Evolutionary conservation across 805 yeast species (phyloP), one percentile per base, ranked within the genome.

Genomic region (Yamadazyma olivae): DNA sequence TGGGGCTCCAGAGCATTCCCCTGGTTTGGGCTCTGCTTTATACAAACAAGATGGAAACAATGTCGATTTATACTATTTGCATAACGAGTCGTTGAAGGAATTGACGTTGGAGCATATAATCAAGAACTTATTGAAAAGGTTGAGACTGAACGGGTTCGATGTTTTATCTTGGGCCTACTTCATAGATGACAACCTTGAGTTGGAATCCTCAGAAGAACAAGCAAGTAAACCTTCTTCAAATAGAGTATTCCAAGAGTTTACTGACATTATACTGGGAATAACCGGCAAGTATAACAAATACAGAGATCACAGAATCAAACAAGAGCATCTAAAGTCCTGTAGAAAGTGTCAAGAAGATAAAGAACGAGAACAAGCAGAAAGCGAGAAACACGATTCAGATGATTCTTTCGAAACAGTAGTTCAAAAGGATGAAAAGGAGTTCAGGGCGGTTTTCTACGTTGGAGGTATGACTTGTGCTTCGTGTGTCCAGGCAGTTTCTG

Each of bases 381-480:
- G 27, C 9, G 32, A 30, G 12, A 45, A 34, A 39, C 30, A 29
- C 15, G 32, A 14, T 39, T 41, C 23, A 40, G 56, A 39, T 10
- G 33, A 27, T 3, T 56, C 53, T 3, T 26, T 57, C 15, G 61
- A 56, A 24, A 58, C 65, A 2, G 49, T 50, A 3, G 59, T 59
- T 17, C 54, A 46, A 13, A 49, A 41, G 14, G 45, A 48, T 3
- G 44, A 41, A 14, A 50, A 46, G 20, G 70, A 64, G 30, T 62
- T 41, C 38, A 45, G 71, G 32, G 86, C 83, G 0, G 70, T 75
- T 1, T 71, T 75, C 36, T 61, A 79, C 6, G 63, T 83, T 33
- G 70, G 71, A 45, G 54, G 71, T 3, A 66, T 66, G 71, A 55
- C 71, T 5, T 66, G 72, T 46, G 59, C 69, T 4, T 47, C 70